Evolutionary conservation across 2,329 filamentous ascomycete genomes (phyloP).

Genomic region (Calonectria montana): DNA sequence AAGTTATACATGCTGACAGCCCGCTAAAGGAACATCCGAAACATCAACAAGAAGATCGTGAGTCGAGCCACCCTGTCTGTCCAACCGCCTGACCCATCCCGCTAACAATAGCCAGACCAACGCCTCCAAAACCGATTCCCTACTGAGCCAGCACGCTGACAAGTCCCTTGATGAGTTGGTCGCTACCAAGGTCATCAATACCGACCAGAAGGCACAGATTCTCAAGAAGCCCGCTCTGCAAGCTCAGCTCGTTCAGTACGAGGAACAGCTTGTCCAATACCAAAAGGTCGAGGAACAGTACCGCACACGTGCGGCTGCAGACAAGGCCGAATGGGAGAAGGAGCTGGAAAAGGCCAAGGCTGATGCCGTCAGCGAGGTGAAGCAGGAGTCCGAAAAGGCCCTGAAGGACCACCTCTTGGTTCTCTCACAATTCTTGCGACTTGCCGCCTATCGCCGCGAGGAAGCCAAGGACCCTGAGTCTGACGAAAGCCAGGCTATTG

Average conservation of each 20-base stretch:
- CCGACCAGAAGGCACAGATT: constrained; percentile 81
- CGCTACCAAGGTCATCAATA: constrained; percentile 77
- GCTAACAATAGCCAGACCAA: constrained; percentile 63
- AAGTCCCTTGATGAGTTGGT: constrained; percentile 81
- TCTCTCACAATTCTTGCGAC: constrained; percentile 82
- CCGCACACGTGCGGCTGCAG: constrained; percentile 67
- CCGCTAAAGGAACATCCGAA: constrained; percentile 81
- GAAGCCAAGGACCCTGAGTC: constrained; percentile 73
- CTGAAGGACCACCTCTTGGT: constrained; percentile 75
- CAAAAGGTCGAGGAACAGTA: constrained; percentile 82
- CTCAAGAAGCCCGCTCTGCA: constrained; percentile 81
- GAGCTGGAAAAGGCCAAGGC: constrained; percentile 66
- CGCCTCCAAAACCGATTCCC: constrained; percentile 76
- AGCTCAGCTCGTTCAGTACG: constrained; percentile 74
- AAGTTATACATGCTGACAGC: constrained; percentile 30
- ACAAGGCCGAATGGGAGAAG: constrained; percentile 72
- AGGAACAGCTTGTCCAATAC: constrained; percentile 80
- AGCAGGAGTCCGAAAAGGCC: constrained; percentile 63
- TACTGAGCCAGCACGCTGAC: constrained; percentile 76
- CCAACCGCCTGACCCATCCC: constrained; percentile 23
- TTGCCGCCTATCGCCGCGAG: constrained; percentile 80
- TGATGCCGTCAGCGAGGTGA: constrained; percentile 62
- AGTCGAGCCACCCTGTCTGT: constrained; percentile 50
- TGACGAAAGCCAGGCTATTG: constrained; percentile 83
- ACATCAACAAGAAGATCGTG: constrained; percentile 94